phyloP scores from a whole-genome alignment of 2,329 filamentous ascomycete genomes.

The Domatiomyces catenatus region DNA sequence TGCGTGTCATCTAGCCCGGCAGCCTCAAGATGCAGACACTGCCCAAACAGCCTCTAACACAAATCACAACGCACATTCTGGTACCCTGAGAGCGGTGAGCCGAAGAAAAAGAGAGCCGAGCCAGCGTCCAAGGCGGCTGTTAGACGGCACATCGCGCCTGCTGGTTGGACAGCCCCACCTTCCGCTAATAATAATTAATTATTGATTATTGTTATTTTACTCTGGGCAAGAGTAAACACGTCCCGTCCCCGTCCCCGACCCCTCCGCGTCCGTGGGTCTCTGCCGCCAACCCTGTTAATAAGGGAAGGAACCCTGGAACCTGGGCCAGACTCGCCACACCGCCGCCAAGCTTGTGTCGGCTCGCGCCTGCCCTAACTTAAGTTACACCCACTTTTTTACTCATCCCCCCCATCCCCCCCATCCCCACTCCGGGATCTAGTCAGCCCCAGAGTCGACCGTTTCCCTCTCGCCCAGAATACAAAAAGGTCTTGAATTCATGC shows the following conservation, averaged over 20 bases:
- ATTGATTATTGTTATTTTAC: background rate
- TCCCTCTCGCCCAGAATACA: slow-evolving; percentile 1
- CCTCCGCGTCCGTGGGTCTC: too few relatives aligned
- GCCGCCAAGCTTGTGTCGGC: background rate
- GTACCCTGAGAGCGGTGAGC: background rate
- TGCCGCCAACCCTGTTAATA: too few relatives aligned
- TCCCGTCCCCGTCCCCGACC: too few relatives aligned
- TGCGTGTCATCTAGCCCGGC: background rate
- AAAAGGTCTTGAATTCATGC: slow-evolving; percentile 9
- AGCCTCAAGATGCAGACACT: background rate
- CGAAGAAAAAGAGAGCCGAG: background rate
- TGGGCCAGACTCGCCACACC: background rate
- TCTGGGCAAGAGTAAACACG: background rate
- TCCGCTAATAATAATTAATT: background rate
- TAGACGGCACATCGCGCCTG: background rate
- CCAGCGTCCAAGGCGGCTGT: background rate
- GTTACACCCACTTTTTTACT: slow-evolving; percentile 1
- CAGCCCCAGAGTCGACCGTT: slow-evolving; percentile 2
- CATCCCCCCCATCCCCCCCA: slow-evolving; percentile 1
- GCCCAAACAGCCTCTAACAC: background rate
- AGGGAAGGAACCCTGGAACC: too few relatives aligned
- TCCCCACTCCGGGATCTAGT: background rate
- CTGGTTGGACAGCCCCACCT: background rate
- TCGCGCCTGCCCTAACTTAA: slow-evolving; percentile 2
- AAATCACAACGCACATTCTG: background rate